Percentiles rank a stretch among this genome's conserved stretches.
These are phyloP conservation scores for Periconia digitata DNA, from an alignment of 2,329 filamentous ascomycete genomes.

Conservation along the genomic window DNA sequence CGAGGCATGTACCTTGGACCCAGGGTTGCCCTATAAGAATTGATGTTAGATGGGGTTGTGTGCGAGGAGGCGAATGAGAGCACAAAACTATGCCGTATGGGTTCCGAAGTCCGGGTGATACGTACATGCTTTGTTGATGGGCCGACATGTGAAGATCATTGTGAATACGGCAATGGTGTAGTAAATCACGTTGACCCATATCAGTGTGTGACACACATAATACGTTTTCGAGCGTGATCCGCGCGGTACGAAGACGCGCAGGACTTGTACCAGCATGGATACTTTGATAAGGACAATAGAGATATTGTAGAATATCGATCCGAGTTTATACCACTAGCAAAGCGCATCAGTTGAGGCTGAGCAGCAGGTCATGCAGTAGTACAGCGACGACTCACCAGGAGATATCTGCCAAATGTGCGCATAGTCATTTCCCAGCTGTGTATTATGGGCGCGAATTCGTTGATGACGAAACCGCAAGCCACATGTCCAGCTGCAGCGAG, in stretches of 20 bases:
- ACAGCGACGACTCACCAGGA: constrained; percentile 10
- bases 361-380: no score
- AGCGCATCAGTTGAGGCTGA: not conserved
- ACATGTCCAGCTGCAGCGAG: constrained; percentile 11
- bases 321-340: constrained; percentile 10
- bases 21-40: constrained; percentile 11
- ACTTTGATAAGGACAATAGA: constrained; percentile 16
- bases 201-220: constrained; percentile 9
- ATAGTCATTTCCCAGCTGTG: constrained; percentile 16
- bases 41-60: no score
- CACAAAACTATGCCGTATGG: not conserved
- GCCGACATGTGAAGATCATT: constrained; percentile 15
- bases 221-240: constrained; percentile 15
- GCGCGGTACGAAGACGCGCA: constrained; percentile 15
- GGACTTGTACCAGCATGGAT: constrained; percentile 15
- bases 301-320: constrained; percentile 17
- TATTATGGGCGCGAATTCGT: constrained; percentile 16
- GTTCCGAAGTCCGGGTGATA: not conserved
- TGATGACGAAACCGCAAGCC: constrained; percentile 9
- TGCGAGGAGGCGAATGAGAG: no score
- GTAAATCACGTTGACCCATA: constrained; percentile 10
- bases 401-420: constrained; percentile 8
- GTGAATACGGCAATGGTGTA: constrained; percentile 10
- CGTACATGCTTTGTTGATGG: constrained; percentile 10
- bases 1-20: constrained; percentile 11